Conservation (phyloP, 2,329 filamentous ascomycete genomes). For the Fusarium coicis region DNA sequence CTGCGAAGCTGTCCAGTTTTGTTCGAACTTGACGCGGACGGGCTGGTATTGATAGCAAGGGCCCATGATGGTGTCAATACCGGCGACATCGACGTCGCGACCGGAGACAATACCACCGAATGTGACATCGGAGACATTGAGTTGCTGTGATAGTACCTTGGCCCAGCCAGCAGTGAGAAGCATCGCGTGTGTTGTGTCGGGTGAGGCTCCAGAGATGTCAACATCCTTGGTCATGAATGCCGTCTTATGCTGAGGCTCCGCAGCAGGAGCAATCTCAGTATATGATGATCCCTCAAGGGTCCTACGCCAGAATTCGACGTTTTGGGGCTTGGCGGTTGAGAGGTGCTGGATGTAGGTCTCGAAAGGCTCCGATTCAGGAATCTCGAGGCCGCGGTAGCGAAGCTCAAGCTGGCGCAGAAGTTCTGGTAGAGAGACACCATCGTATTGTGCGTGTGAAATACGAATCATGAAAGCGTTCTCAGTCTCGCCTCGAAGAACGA, state of each 20-base stretch:
- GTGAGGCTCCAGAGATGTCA: constrained; percentile 37
- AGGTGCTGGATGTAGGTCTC: constrained; percentile 30
- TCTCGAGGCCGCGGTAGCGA: constrained; percentile 49
- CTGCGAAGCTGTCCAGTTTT: constrained; percentile 35
- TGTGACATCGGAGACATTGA: constrained; percentile 37
- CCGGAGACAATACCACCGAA: constrained; percentile 46
- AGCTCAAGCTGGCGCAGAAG: constrained; percentile 54
- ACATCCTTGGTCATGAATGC: constrained; percentile 43
- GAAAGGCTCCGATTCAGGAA: constrained; percentile 34
- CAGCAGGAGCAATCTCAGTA: constrained; percentile 34
- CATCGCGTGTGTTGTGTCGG: constrained; percentile 42
- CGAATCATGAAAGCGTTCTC: constrained; percentile 42
- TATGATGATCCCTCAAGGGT: constrained; percentile 30
- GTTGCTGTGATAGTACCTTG: constrained; percentile 37
- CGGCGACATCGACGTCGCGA: constrained; percentile 36
- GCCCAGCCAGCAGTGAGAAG: constrained; percentile 46
- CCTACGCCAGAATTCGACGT: constrained; percentile 36
- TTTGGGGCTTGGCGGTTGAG: constrained; percentile 1
- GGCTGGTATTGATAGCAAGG: constrained; percentile 47
- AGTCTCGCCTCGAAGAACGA: constrained; percentile 23
- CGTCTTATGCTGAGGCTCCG: constrained; percentile 27
- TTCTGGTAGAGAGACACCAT: constrained; percentile 58
- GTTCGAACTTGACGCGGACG: constrained; percentile 40
- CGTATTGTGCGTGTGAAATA: constrained; percentile 62
- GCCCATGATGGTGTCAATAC: constrained; percentile 42